A percentile compares a stretch with the other conserved stretches of the same genome.
These are phyloP conservation scores for Malassezia dermatis DNA, from an alignment of 1,284 basidiomycete genomes.

Conservation along the genomic window DNA sequence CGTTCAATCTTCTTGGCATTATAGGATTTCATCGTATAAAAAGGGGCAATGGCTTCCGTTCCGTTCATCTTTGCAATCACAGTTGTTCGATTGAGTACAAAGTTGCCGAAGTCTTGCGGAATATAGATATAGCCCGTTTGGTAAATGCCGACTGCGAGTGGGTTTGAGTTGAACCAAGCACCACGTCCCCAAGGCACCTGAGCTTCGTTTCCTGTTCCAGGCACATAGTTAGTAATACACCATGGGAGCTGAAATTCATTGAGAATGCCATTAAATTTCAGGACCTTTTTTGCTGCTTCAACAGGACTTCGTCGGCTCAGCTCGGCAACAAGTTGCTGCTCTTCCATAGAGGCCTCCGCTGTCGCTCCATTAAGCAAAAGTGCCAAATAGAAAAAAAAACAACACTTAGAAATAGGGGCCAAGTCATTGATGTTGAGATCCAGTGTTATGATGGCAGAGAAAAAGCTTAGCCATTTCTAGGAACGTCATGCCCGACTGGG, in stretches of 20 bases:
- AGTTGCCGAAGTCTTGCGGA: slow-evolving; percentile 22
- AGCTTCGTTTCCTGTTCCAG: slow-evolving; percentile 8
- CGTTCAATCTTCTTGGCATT: slow-evolving; percentile 30
- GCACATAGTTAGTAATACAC: slow-evolving; percentile 17
- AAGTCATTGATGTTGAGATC: neutral
- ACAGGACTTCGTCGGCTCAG: slow-evolving; percentile 21
- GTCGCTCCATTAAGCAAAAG: neutral
- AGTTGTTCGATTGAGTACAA: slow-evolving; percentile 30
- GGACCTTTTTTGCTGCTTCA: slow-evolving; percentile 26
- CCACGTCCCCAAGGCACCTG: slow-evolving; percentile 35
- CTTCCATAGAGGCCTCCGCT: neutral
- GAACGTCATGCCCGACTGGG: neutral
- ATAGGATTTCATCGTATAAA: slow-evolving; percentile 27
- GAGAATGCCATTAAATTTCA: slow-evolving; percentile 21
- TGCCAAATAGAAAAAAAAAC: neutral
- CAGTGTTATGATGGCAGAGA: neutral
- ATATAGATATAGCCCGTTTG: slow-evolving; percentile 50
- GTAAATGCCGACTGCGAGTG: slow-evolving; percentile 20
- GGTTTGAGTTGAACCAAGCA: slow-evolving; percentile 21
- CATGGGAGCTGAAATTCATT: slow-evolving; percentile 12
- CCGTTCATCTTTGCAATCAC: slow-evolving; percentile 9
- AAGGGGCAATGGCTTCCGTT: slow-evolving; percentile 16
- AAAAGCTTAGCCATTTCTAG: no score
- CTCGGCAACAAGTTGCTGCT: neutral
- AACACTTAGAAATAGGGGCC: neutral